Conservation (phyloP, 2,329 filamentous ascomycete genomes). For the Sarocladiaceae sp. region DNA sequence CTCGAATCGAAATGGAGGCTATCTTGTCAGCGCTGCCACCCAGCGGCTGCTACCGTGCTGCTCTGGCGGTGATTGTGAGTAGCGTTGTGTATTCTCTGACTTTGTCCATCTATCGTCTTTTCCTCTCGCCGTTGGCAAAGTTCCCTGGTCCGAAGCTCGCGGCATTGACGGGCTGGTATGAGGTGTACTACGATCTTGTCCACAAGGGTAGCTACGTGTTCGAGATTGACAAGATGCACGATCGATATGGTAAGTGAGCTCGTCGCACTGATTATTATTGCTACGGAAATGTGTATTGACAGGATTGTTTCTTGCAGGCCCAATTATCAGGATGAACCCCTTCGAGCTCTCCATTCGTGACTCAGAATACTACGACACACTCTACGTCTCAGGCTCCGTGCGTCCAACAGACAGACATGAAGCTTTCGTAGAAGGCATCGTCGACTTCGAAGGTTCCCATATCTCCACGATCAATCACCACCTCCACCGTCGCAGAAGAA, state of each 20-base stretch:
- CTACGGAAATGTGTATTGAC: background rate
- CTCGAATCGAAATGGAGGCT: too few species aligned
- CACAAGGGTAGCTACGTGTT: constrained; percentile 4
- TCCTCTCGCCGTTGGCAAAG: constrained; percentile 11
- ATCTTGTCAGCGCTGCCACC: too few species aligned
- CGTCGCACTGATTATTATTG: background rate
- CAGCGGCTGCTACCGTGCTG: too few species aligned
- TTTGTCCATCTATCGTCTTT: constrained; percentile 13
- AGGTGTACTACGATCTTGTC: constrained; percentile 9
- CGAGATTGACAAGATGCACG: constrained; percentile 10
- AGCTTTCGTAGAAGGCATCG: background rate
- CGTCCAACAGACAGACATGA: background rate
- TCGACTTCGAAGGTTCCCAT: constrained; percentile 1
- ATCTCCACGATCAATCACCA: constrained; percentile 17
- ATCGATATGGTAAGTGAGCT: constrained; percentile 8
- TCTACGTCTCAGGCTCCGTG: constrained; percentile 14
- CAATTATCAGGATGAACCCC: constrained; percentile 9
- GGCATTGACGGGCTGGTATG: constrained; percentile 11
- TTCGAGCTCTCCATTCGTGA: constrained; percentile 23
- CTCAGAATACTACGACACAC: constrained; percentile 19
- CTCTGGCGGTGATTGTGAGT: too few species aligned
- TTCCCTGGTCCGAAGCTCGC: constrained; percentile 15
- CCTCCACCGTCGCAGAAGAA: constrained; percentile 14
- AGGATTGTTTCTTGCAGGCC: background rate
- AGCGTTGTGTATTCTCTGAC: too few species aligned